A percentile compares a stretch with the other conserved stretches of the same genome.
Evolutionary conservation across 306 rosid species (phyloP).

Genomic region (Luffa acutangula): DNA sequence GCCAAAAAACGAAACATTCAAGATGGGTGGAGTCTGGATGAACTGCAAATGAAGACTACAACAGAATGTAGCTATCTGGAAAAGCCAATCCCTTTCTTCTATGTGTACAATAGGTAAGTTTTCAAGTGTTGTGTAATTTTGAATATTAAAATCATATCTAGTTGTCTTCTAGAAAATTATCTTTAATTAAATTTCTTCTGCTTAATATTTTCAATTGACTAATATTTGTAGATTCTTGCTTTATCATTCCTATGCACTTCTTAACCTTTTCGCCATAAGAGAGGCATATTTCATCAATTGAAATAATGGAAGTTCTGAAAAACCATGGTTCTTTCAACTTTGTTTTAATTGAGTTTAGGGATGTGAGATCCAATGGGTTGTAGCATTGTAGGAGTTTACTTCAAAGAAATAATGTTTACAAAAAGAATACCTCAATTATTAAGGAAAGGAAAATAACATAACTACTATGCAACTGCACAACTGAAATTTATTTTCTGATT

Average conservation of each 20-base stretch:
- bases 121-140: neutral
- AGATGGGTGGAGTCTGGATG: slow-evolving; percentile 67
- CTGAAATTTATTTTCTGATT: neutral
- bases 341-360: neutral
- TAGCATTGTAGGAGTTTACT: neutral
- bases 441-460: too few relatives aligned
- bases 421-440: neutral
- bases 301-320: neutral
- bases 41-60: slow-evolving; percentile 87
- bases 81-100: slow-evolving; percentile 69
- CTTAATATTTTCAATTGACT: neutral
- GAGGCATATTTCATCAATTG: neutral
- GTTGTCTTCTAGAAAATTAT: neutral
- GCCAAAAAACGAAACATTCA: slow-evolving; percentile 58
- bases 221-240: neutral
- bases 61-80: slow-evolving; percentile 77
- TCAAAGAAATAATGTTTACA: neutral
- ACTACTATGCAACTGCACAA: neutral
- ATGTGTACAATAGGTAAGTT: slow-evolving; percentile 77
- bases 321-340: neutral
- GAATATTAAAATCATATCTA: neutral
- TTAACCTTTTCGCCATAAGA: neutral
- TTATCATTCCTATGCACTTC: neutral
- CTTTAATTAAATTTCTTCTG: neutral
- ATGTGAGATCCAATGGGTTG: neutral